Percentiles rank a stretch among this genome's conserved stretches.
phyloP scores from a whole-genome alignment of 441 rosid species.

The Syzygium malaccense region DNA sequence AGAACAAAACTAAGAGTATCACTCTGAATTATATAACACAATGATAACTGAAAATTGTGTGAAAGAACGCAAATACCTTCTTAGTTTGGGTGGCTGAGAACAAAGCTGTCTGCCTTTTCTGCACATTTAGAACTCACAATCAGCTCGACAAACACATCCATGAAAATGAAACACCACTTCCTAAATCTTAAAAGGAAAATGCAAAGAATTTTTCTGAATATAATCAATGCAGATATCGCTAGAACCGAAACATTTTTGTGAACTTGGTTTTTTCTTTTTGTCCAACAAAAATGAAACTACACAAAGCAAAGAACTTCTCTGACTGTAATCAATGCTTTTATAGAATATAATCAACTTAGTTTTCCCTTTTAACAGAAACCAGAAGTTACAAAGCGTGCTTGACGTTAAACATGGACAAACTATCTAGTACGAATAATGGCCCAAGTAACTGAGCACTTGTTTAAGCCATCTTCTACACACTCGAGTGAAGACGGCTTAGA shows the following conservation, averaged over 20 bases:
- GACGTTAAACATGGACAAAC: neutral
- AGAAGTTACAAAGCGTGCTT: neutral
- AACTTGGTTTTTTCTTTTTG: neutral
- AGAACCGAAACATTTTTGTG: neutral
- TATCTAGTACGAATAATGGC: neutral
- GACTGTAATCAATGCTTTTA: neutral
- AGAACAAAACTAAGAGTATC: neutral
- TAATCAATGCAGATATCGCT: neutral
- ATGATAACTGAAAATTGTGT: neutral
- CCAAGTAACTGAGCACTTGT: neutral
- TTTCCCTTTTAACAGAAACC: neutral
- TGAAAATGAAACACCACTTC: neutral
- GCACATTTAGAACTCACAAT: constrained; percentile 29
- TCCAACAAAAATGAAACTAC: neutral
- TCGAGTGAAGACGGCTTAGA: neutral
- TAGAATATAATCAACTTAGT: neutral
- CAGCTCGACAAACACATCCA: constrained; percentile 3
- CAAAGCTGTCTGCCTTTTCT: constrained; percentile 93
- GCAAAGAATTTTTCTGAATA: neutral
- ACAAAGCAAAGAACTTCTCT: neutral
- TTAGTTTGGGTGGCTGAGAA: constrained; percentile 96
- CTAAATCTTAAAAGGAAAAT: neutral
- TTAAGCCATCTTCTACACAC: neutral
- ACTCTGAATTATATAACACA: neutral
- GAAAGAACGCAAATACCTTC: constrained; percentile 44